Conservation (phyloP, 805 yeast genomes). For the Candida verbasci region DNA sequence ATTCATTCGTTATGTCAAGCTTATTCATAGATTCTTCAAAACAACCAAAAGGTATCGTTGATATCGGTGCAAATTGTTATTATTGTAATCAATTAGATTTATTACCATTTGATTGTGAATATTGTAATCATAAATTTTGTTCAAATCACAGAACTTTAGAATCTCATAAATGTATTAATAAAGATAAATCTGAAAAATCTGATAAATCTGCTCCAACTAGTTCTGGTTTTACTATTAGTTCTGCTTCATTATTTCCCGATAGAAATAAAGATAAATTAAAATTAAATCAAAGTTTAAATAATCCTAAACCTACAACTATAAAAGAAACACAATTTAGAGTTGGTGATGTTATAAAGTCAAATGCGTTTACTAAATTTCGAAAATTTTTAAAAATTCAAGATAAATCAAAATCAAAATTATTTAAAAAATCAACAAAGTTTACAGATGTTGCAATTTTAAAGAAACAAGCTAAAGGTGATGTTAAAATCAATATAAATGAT, state of each 20-base stretch:
- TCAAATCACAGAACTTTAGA: conserved; percentile 42
- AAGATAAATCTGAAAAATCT: conserved; percentile 6
- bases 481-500: conserved; percentile 37
- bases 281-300: conserved; percentile 23
- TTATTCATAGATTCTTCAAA: conserved; percentile 19
- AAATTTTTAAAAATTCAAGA: conserved; percentile 25
- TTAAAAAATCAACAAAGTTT: conserved; percentile 9
- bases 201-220: conserved; percentile 1
- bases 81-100: conserved; percentile 53
- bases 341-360: conserved; percentile 22
- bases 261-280: conserved; percentile 36
- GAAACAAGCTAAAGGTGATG: conserved; percentile 50
- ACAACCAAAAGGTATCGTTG: conserved; percentile 38
- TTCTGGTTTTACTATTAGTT: conserved; percentile 23
- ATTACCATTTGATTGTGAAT: conserved; percentile 53
- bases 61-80: conserved; percentile 55
- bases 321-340: conserved; percentile 22
- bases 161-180: conserved; percentile 28
- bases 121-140: conserved; percentile 44
- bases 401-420: conserved; percentile 7
- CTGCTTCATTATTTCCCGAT: conserved; percentile 50
- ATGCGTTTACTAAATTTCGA: conserved; percentile 23
- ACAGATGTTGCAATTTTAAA: conserved; percentile 35
- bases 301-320: conserved; percentile 21
- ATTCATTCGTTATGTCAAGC: conserved; percentile 4